Percentiles rank a stretch among this genome's conserved stretches.
Evolutionary conservation across 1,284 basidiomycete species (phyloP).

Genomic region (Sporisorium exsertum): DNA sequence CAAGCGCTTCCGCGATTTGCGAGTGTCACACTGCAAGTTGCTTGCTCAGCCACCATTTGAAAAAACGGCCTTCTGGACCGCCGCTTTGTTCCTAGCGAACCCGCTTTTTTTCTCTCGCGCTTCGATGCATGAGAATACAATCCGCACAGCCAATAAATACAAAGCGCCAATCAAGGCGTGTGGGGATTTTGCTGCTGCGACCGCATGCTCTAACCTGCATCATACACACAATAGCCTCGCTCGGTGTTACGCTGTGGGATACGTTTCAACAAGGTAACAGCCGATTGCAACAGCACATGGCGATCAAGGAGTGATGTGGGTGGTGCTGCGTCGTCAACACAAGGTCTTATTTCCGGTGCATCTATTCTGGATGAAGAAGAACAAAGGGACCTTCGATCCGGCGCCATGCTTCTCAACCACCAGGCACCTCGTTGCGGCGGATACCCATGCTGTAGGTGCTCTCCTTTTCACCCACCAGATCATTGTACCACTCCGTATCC

Average conservation of each 20-base stretch:
- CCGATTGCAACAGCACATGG: too few relatives aligned
- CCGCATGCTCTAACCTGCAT: too few relatives aligned
- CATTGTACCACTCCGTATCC: slow-evolving; percentile 68
- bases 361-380: background rate
- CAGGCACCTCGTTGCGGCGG: slow-evolving; percentile 49
- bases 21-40: background rate
- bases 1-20: background rate
- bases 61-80: background rate
- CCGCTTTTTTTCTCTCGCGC: background rate
- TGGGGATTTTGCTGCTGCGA: too few relatives aligned
- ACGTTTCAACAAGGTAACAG: too few relatives aligned
- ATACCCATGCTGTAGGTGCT: slow-evolving; percentile 40
- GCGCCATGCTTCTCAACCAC: slow-evolving; percentile 29
- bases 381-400: background rate
- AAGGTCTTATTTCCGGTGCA: too few relatives aligned
- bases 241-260: too few relatives aligned
- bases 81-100: slow-evolving; percentile 1
- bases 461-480: slow-evolving; percentile 75
- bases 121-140: too few relatives aligned
- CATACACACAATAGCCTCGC: too few relatives aligned
- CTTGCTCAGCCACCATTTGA: background rate
- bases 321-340: too few relatives aligned
- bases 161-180: too few relatives aligned
- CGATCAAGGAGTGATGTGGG: too few relatives aligned
- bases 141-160: too few relatives aligned